Evolutionary conservation across 352 stramenopile species (phyloP).

Genomic region (Pythium scleroteichum): DNA sequence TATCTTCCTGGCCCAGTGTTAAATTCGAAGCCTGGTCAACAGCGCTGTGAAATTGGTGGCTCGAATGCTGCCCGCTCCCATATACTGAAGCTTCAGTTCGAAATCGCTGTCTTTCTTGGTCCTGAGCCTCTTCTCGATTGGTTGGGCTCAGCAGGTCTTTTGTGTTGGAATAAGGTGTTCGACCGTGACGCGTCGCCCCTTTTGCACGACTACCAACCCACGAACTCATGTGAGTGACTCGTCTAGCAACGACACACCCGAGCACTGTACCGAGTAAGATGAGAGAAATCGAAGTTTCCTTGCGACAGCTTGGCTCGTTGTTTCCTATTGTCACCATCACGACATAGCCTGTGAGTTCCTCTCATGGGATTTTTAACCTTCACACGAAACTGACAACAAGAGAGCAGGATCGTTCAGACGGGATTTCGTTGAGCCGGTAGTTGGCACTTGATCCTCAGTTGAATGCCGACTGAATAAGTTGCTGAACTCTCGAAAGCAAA

Average conservation of each 20-base stretch:
- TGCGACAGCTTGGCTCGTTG: constrained; percentile 16
- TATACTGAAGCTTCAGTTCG: constrained; percentile 48
- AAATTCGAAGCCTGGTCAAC: neutral
- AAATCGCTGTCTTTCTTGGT: constrained; percentile 25
- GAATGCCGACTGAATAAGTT: constrained; percentile 30
- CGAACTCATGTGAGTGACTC: too few relatives aligned
- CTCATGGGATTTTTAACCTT: too few relatives aligned
- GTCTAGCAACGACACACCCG: too few relatives aligned
- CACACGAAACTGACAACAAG: neutral
- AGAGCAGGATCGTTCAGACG: neutral
- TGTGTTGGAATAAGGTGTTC: constrained; percentile 40
- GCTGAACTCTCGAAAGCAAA: constrained; percentile 63
- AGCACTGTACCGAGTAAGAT: constrained; percentile 36
- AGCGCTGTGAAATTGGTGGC: neutral
- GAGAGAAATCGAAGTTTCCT: constrained; percentile 45
- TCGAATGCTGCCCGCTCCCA: constrained; percentile 25
- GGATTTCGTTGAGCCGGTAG: neutral
- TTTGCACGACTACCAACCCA: constrained; percentile 29
- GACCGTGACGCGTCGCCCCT: constrained; percentile 42
- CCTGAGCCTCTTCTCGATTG: neutral
- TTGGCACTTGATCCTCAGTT: neutral
- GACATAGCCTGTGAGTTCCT: too few relatives aligned
- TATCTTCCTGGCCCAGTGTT: constrained; percentile 53
- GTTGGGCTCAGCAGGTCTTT: constrained; percentile 23
- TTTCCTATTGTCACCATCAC: constrained; percentile 9